Percentiles rank a stretch among this genome's conserved stretches.
phyloP scores from a whole-genome alignment of 805 yeast genomes.

The Monosporozyma solicola region DNA sequence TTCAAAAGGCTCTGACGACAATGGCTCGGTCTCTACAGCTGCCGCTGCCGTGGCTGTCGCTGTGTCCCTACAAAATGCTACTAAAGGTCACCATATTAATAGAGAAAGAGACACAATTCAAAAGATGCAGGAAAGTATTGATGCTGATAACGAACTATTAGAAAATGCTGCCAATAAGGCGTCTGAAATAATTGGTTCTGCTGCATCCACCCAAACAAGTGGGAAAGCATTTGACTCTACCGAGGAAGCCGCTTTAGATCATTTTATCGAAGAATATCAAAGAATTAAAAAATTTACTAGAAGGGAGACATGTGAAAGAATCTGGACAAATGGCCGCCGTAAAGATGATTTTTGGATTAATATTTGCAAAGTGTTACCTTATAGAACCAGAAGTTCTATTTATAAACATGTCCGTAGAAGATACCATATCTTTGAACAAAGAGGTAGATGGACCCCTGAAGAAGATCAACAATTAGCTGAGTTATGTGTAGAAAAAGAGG shows the following conservation, averaged over 20 bases:
- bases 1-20: not conserved
- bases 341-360: conserved; percentile 89
- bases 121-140: conserved; percentile 6
- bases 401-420: conserved; percentile 89
- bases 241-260: conserved; percentile 68
- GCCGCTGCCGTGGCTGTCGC: not conserved
- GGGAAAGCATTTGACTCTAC: conserved; percentile 27
- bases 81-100: not conserved
- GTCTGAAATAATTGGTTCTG: conserved; percentile 24
- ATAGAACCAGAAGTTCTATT: conserved; percentile 78
- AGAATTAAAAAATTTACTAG: conserved; percentile 52
- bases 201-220: conserved; percentile 25
- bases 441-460: conserved; percentile 85
- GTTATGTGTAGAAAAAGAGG: conserved; percentile 57
- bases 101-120: not conserved
- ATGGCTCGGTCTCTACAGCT: not conserved
- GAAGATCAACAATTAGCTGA: conserved; percentile 65
- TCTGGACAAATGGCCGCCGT: conserved; percentile 78
- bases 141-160: conserved; percentile 34
- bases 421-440: conserved; percentile 75
- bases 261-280: conserved; percentile 62
- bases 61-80: not conserved
- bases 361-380: conserved; percentile 68
- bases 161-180: conserved; percentile 39
- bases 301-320: conserved; percentile 66